A percentile compares a stretch with the other conserved stretches of the same genome.
Conservation (phyloP, 2,329 filamentous ascomycete genomes). For the Venturia oleaginea region DNA sequence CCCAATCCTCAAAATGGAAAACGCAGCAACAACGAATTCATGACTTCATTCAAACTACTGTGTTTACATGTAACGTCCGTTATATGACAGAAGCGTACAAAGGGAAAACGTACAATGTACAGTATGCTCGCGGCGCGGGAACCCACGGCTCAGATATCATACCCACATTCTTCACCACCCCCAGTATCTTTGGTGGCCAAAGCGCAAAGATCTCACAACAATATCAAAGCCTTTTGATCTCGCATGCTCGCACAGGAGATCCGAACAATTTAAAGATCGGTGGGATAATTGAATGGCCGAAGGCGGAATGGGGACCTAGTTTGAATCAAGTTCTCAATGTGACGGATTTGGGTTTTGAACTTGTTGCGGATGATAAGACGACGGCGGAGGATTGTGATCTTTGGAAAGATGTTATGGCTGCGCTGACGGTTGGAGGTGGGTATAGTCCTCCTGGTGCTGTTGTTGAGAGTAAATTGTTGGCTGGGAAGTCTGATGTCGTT, state of each 20-base stretch:
- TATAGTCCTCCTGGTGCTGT: not conserved
- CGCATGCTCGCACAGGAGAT: slow-evolving; percentile 12
- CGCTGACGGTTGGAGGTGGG: not conserved
- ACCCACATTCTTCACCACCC: not conserved
- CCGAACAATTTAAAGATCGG: slow-evolving; percentile 1
- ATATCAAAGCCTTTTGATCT: slow-evolving; percentile 12
- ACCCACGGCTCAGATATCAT: slow-evolving; percentile 6
- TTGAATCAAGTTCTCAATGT: slow-evolving; percentile 10
- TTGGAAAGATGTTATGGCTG: slow-evolving; percentile 12
- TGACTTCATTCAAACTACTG: not conserved
- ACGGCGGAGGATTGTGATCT: slow-evolving; percentile 10
- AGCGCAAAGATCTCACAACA: not conserved
- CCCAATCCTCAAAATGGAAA: not conserved
- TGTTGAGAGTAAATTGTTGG: not conserved
- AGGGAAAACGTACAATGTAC: slow-evolving; percentile 8
- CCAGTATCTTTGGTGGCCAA: not conserved
- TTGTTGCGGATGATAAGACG: slow-evolving; percentile 8
- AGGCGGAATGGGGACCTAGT: not conserved
- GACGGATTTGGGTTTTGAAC: slow-evolving; percentile 1
- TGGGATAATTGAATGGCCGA: slow-evolving; percentile 5
- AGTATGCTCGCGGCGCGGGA: slow-evolving; percentile 5
- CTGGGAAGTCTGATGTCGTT: not conserved
- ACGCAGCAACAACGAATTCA: not conserved
- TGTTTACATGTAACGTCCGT: slow-evolving; percentile 13
- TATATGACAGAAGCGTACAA: slow-evolving; percentile 11